These are phyloP conservation scores for Amanita brunnescens DNA, from an alignment of 768 basidiomycete genomes.

Conservation along the genomic window DNA sequence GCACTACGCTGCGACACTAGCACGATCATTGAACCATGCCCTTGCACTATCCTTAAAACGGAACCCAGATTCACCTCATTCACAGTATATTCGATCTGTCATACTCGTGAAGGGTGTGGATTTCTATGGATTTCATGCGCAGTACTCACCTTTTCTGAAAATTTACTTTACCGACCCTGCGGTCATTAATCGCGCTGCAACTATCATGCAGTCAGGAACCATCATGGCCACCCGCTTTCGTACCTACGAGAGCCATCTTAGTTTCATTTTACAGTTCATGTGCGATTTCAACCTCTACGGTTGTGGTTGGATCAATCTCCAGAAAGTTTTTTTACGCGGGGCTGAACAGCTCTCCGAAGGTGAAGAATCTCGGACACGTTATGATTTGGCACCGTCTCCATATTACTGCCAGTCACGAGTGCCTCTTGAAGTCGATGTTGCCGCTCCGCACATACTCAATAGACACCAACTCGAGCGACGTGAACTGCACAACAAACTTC, in stretches of 20 bases:
- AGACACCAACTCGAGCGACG: constrained; percentile 57
- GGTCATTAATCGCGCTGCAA: constrained; percentile 56
- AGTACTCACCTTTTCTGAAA: constrained; percentile 85
- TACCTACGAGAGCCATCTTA: constrained; percentile 87
- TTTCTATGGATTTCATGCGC: constrained; percentile 90
- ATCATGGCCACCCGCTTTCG: constrained; percentile 74
- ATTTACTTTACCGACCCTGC: constrained; percentile 68
- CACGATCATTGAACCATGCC: constrained; percentile 75
- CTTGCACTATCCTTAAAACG: constrained; percentile 75
- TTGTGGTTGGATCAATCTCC: constrained; percentile 81
- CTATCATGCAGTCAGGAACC: constrained; percentile 74
- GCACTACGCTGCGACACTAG: constrained; percentile 58
- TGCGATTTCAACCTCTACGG: constrained; percentile 93
- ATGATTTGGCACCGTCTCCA: constrained; percentile 30
- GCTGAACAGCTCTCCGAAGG: constrained; percentile 20
- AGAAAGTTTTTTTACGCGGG: constrained; percentile 54
- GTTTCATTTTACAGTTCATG: constrained; percentile 85
- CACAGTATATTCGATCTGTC: constrained; percentile 65
- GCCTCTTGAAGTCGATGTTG: constrained; percentile 77
- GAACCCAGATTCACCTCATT: constrained; percentile 48
- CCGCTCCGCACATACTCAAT: constrained; percentile 80
- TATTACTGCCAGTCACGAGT: constrained; percentile 58
- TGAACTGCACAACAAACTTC: constrained; percentile 55
- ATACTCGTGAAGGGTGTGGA: constrained; percentile 88
- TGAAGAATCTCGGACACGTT: constrained; percentile 18